Evolutionary conservation across 106 monocot genomes (phyloP), one percentile per base, ranked within the genome.

Genomic region (Dendrobium officinale): DNA sequence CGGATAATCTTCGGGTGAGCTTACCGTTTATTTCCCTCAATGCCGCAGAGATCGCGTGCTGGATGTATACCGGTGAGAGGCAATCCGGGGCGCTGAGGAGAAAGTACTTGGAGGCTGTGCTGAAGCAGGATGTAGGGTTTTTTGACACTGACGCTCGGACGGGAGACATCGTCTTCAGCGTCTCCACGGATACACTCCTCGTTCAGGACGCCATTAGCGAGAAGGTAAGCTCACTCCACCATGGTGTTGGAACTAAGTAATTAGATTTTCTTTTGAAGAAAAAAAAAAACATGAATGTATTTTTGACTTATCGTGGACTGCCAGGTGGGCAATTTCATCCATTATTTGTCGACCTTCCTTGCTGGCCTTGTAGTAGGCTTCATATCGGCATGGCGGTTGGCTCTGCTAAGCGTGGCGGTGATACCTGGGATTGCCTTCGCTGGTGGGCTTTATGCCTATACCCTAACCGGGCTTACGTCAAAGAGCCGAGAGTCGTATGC

Each of bases 201-300:
- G 95, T 99, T 77, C 98, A 99, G 83, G 98, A 99, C 56, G 98
- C 98, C 85, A 95, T 99, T 70, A 92, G 98, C 79, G 98, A 99
- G 91, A 99, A 99, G 98, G 96, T 96, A 51, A 66, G 9, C 66
- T 73, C 47, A 1, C 51, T n/a, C 9, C 43, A 4, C 3, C 42
- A 17, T 59, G 9, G 18, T 59, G 40, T n/a, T 6, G 37, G 40
- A 78, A 59, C 5, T 67, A 13, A 44, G 67, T 26, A 67, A 47
- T 42, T 64, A 10, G 19, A 73, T 16, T 19, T 3, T 45, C 61
- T 22, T 33, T 78, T 77, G 49, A 55, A 77, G n/a, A 3, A 45
- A 45, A 45, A 45, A 45, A 56, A 45, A 56, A 29, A 17, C 31
- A 18, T 0, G 29, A 29, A 6, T 44, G 40, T 45, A 5, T 80